phyloP scores from a whole-genome alignment of 805 yeast genomes.

The Cyberlindnera mississippiensis region DNA sequence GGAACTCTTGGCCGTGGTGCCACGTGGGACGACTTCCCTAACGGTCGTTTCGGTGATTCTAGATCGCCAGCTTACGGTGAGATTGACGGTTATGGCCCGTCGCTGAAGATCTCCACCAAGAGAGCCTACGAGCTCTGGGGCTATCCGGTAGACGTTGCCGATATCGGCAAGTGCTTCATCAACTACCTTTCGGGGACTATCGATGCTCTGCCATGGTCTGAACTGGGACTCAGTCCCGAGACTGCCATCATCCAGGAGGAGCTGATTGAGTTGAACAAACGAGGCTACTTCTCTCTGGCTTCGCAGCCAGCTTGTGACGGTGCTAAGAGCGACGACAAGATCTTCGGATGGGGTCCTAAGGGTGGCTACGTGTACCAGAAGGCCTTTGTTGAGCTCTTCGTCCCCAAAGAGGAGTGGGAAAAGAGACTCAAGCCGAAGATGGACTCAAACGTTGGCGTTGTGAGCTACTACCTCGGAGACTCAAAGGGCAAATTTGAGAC shows the following conservation, averaged over 20 bases:
- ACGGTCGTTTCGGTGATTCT: conserved; percentile 94
- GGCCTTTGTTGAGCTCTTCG: conserved; percentile 86
- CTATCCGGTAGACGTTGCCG: conserved; percentile 53
- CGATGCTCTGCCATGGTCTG: conserved; percentile 89
- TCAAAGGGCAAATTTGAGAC: conserved; percentile 53
- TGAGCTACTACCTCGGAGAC: conserved; percentile 77
- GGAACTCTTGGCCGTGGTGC: conserved; percentile 86
- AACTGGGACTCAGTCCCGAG: conserved; percentile 79
- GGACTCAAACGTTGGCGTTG: conserved; percentile 35
- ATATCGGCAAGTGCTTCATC: conserved; percentile 63
- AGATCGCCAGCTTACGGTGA: conserved; percentile 97
- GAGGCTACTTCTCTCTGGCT: conserved; percentile 80
- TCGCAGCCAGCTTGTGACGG: conserved; percentile 95
- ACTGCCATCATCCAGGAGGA: conserved; percentile 92
- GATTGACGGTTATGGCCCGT: conserved; percentile 95
- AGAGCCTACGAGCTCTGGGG: conserved; percentile 81
- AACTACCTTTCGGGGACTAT: conserved; percentile 72
- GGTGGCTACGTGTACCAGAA: conserved; percentile 93
- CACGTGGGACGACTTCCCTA: conserved; percentile 96
- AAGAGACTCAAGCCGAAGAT: conserved; percentile 48
- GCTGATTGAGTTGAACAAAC: conserved; percentile 68
- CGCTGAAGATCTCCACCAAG: conserved; percentile 66
- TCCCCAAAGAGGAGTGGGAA: conserved; percentile 72
- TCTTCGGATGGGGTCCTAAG: conserved; percentile 93
- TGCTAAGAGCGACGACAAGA: conserved; percentile 67